Evolutionary conservation across 1,284 basidiomycete genomes (phyloP), one percentile per base, ranked within the genome.

Genomic region (Apiotrichum sp.): DNA sequence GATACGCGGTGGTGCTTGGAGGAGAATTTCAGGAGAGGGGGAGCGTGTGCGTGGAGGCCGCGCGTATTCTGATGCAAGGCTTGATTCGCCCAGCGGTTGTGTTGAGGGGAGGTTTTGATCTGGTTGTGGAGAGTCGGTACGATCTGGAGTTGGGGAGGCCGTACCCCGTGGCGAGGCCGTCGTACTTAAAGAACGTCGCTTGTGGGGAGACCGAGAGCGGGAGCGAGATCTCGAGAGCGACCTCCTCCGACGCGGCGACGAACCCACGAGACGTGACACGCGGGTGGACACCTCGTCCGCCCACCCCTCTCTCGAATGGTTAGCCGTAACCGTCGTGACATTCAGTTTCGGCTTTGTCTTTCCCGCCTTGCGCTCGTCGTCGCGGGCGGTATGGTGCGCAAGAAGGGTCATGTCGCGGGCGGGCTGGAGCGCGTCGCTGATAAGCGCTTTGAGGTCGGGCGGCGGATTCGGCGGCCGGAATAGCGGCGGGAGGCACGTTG

Each of bases 41-140:
- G 51, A 39, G 31, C 44, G 49, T 6, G 53, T 32, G 2, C 55
- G 53, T 2, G 50, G 48, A 1, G 59, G 54, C 14, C 65, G 61
- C 1, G 54, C 42, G 32, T 65, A 74, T 49, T 59, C 44, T 3
- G 47, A 45, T 1, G 67, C 69, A 1, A 74, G 59, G 2, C 48
- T 39, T 2, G 71, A 72, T 34, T 64, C 62, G n/a, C 69, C 70
- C 22, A 73, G 48, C 3, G 71, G 67, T 47, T 73, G 71, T 14
- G 72, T 74, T 1, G 59, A 14, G 2, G 62, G 66, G 22, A 22
- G 22, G 22, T 22, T 22, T 22, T 22, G 22, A 22, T 22, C 22
- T 22, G 22, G 22, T 22, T 22, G 22, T 22, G 22, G 22, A 22
- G 22, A 22, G 22, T 22, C 22, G 22, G 22, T 22, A 22, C 22